phyloP scores from a whole-genome alignment of 1,284 basidiomycete species.

The Mrakiaceae sp. region DNA sequence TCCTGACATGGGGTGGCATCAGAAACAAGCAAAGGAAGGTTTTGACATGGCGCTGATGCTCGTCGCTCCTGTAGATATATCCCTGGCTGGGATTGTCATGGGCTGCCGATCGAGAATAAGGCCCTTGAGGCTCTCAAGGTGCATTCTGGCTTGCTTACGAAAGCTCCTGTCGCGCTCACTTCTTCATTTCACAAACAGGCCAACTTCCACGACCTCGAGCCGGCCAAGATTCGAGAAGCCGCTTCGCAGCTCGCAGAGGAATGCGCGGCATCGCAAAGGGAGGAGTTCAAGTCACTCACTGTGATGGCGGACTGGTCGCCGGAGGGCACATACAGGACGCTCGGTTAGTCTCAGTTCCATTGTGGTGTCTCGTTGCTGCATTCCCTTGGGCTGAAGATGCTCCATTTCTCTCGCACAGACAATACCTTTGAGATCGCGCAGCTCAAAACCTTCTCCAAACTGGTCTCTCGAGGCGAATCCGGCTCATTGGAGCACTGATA shows the following conservation, averaged over 20 bases:
- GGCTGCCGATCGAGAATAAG: slow-evolving; percentile 92
- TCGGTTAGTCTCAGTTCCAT: slow-evolving; percentile 45
- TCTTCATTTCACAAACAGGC: slow-evolving; percentile 36
- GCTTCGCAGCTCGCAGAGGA: slow-evolving; percentile 63
- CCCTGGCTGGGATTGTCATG: slow-evolving; percentile 98
- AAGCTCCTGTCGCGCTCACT: slow-evolving; percentile 11
- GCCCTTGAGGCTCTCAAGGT: slow-evolving; percentile 66
- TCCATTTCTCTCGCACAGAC: slow-evolving; percentile 41
- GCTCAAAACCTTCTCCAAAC: slow-evolving; percentile 70
- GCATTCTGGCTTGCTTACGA: slow-evolving; percentile 23
- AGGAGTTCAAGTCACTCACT: slow-evolving; percentile 70
- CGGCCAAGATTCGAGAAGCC: slow-evolving; percentile 55
- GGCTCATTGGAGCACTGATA: background rate
- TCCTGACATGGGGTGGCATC: background rate
- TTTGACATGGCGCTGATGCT: background rate
- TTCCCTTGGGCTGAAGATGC: no score
- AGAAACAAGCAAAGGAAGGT: no score
- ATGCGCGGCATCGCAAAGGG: slow-evolving; percentile 65
- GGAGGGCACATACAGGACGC: slow-evolving; percentile 69
- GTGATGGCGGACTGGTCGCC: slow-evolving; percentile 87
- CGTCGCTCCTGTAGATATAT: slow-evolving; percentile 28
- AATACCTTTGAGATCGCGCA: slow-evolving; percentile 81
- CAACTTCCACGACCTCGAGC: slow-evolving; percentile 46
- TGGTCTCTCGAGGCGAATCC: slow-evolving; percentile 45
- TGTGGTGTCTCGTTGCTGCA: no score